A percentile compares a stretch with the other conserved stretches of the same genome.
These are phyloP conservation scores for Cladophialophora chaetospira DNA, from an alignment of 2,329 filamentous ascomycete species.

Conservation along the genomic window DNA sequence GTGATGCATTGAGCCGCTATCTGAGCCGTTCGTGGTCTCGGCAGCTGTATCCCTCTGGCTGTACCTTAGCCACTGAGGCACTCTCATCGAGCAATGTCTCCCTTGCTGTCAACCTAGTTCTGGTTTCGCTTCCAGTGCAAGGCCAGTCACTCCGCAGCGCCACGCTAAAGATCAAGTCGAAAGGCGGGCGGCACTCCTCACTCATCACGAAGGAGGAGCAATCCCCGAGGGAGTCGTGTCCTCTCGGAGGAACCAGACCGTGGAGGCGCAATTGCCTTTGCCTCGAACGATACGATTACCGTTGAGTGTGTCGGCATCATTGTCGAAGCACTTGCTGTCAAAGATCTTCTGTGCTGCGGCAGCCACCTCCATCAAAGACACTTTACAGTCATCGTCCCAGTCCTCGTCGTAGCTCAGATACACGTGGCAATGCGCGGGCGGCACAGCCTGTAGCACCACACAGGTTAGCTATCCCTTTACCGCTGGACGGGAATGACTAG, in stretches of 20 bases:
- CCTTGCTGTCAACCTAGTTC: no score
- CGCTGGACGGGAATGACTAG: neutral
- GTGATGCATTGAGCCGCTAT: no score
- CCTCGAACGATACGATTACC: conserved; percentile 5
- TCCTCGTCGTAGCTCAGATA: conserved; percentile 10
- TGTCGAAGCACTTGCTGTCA: conserved; percentile 4
- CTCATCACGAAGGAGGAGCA: neutral
- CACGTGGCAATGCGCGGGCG: neutral
- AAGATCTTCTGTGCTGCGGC: conserved; percentile 10
- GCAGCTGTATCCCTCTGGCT: no score
- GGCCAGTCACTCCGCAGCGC: neutral
- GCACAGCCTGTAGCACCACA: neutral
- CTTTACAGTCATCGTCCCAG: conserved; percentile 5
- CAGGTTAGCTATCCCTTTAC: neutral
- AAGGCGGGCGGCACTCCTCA: neutral
- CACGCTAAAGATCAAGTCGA: neutral
- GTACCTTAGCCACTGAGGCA: no score
- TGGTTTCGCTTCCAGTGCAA: no score
- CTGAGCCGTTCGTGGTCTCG: no score
- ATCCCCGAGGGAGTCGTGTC: neutral
- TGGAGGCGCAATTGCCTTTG: conserved; percentile 2
- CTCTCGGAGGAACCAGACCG: neutral
- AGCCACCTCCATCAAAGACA: conserved; percentile 8
- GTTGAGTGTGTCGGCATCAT: neutral
- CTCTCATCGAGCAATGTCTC: no score